These are phyloP conservation scores for Cyberlindnera maritima DNA, from an alignment of 805 yeast species.

Conservation along the genomic window DNA sequence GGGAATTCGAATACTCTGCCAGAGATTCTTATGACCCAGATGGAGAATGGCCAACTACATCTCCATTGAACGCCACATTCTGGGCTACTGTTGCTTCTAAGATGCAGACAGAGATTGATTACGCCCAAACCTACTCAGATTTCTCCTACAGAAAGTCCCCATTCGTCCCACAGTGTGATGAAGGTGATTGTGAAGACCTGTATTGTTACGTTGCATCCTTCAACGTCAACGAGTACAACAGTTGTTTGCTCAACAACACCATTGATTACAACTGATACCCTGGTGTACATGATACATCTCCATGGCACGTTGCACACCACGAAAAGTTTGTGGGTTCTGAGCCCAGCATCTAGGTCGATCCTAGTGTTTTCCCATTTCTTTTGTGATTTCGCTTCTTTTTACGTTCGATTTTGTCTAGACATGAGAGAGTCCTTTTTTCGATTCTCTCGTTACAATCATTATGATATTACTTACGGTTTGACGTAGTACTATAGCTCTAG, in stretches of 20 bases:
- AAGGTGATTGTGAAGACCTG: constrained; percentile 20
- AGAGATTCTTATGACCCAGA: constrained; percentile 53
- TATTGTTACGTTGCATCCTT: constrained; percentile 23
- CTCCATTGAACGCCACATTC: constrained; percentile 66
- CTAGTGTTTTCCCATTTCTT: background rate
- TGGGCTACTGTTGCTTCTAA: constrained; percentile 46
- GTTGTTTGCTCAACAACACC: constrained; percentile 11
- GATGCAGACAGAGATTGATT: constrained; percentile 38
- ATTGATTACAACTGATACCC: constrained; percentile 5
- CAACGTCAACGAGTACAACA: constrained; percentile 19
- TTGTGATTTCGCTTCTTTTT: too few relatives aligned
- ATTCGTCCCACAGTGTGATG: constrained; percentile 45
- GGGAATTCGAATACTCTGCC: constrained; percentile 65
- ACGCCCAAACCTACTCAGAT: constrained; percentile 49
- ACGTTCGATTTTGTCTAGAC: background rate
- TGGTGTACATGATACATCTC: too few relatives aligned
- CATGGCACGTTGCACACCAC: background rate
- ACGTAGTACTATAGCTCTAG: too few relatives aligned
- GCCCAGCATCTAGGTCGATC: too few relatives aligned
- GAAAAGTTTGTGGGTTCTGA: background rate
- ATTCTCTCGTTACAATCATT: background rate
- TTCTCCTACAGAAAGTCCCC: constrained; percentile 56
- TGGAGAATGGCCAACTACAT: constrained; percentile 51
- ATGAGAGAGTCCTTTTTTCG: background rate
- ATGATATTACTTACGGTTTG: background rate